Evolutionary conservation across 1,284 basidiomycete species (phyloP).

Genomic region (Trichosporon inkin): DNA sequence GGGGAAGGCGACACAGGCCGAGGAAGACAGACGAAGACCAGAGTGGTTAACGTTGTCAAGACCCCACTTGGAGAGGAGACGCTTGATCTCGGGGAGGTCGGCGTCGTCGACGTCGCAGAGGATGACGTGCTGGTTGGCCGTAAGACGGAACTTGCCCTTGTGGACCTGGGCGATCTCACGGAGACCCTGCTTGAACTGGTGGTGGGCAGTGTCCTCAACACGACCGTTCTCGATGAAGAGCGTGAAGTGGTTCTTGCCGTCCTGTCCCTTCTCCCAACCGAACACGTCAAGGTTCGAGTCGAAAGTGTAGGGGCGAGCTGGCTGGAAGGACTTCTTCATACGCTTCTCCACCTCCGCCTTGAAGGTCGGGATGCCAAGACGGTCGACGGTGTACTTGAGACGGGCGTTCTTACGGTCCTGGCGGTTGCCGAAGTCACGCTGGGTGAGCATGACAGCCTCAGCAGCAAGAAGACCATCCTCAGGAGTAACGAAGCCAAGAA

Average conservation of each 20-base stretch:
- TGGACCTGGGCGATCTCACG: slow-evolving; percentile 88
- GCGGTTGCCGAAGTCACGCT: slow-evolving; percentile 95
- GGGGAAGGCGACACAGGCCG: slow-evolving; percentile 96
- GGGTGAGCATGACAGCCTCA: slow-evolving; percentile 88
- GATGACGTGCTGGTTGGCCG: slow-evolving; percentile 91
- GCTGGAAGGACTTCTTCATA: slow-evolving; percentile 72
- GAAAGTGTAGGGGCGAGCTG: slow-evolving; percentile 74
- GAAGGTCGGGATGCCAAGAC: slow-evolving; percentile 82
- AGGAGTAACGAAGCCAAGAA: slow-evolving; percentile 87
- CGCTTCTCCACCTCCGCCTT: slow-evolving; percentile 85
- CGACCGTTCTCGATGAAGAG: slow-evolving; percentile 97
- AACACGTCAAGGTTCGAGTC: slow-evolving; percentile 89
- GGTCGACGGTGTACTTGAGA: slow-evolving; percentile 95
- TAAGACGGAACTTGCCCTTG: slow-evolving; percentile 88
- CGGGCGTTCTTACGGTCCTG: slow-evolving; percentile 75
- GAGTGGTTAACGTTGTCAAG: slow-evolving; percentile 82
- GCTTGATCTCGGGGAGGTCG: slow-evolving; percentile 73
- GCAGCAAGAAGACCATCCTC: slow-evolving; percentile 84
- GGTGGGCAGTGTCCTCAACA: slow-evolving; percentile 84
- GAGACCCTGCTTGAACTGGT: slow-evolving; percentile 88
- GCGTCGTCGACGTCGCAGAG: slow-evolving; percentile 75
- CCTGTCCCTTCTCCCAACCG: slow-evolving; percentile 83
- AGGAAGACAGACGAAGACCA: slow-evolving; percentile 76
- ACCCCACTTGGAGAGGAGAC: slow-evolving; percentile 76
- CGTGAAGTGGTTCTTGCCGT: slow-evolving; percentile 88